These are phyloP conservation scores for Leonotis leonurus DNA, from an alignment of 257 asterid genomes.

Conservation along the genomic window DNA sequence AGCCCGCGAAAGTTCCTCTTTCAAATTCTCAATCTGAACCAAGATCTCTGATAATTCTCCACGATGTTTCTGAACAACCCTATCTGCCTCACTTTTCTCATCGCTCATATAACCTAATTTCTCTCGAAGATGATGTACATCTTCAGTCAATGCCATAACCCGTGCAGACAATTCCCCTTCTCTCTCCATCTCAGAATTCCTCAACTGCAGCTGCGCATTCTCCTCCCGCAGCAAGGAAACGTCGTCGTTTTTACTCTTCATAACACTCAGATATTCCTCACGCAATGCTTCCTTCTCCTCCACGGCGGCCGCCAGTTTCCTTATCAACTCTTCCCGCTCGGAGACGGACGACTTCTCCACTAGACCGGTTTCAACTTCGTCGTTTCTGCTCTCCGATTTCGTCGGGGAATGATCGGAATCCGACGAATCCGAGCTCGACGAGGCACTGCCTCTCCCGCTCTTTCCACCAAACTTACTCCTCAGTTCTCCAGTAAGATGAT, in stretches of 20 bases:
- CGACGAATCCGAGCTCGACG: constrained; percentile 64
- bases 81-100: constrained; percentile 41
- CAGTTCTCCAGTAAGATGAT: constrained; percentile 57
- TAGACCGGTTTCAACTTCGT: constrained; percentile 21
- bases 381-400: constrained; percentile 36
- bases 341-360: constrained; percentile 20
- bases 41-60: constrained; percentile 41
- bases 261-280: constrained; percentile 32
- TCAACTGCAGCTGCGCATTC: constrained; percentile 10
- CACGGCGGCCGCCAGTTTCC: constrained; percentile 28
- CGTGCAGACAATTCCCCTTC: constrained; percentile 35
- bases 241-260: constrained; percentile 32
- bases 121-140: constrained; percentile 26
- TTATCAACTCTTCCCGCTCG: constrained; percentile 46
- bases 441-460: constrained; percentile 36
- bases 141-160: constrained; percentile 22
- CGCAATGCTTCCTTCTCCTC: constrained; percentile 44
- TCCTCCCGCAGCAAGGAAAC: constrained; percentile 28
- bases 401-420: constrained; percentile 47
- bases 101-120: constrained; percentile 26
- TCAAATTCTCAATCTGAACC: constrained; percentile 36
- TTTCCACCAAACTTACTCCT: constrained; percentile 37
- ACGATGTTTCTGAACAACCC: constrained; percentile 25
- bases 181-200: constrained; percentile 37
- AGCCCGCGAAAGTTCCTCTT: constrained; percentile 35